Percentiles rank a stretch among this genome's conserved stretches.
Evolutionary conservation across 2,329 filamentous ascomycete species (phyloP).

Genomic region (Zasmidium cellare): DNA sequence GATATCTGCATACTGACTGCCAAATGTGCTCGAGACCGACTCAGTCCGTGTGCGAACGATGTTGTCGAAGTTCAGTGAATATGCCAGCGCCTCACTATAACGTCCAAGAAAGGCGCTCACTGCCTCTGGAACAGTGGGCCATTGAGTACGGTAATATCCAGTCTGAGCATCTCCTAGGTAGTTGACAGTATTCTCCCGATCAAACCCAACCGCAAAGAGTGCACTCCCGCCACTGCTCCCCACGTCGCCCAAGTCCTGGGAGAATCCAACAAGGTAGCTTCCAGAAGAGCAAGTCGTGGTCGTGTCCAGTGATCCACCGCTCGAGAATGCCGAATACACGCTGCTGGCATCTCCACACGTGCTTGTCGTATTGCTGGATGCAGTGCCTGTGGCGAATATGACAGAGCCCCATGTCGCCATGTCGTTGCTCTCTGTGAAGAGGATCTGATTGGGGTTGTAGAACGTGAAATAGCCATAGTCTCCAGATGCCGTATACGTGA

Average conservation of each 20-base stretch:
- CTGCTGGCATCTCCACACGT: constrained; percentile 13
- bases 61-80: constrained; percentile 21
- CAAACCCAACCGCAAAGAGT: constrained; percentile 27
- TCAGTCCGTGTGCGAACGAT: constrained; percentile 23
- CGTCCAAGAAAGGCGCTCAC: constrained; percentile 23
- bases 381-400: constrained; percentile 18
- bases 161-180: constrained; percentile 27
- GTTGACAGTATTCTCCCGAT: constrained; percentile 24
- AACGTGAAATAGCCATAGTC: constrained; percentile 22
- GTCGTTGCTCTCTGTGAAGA: constrained; percentile 25
- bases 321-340: constrained; percentile 18
- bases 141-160: constrained; percentile 26
- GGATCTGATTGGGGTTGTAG: constrained; percentile 24
- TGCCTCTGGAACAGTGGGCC: constrained; percentile 22
- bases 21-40: constrained; percentile 23
- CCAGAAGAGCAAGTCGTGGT: constrained; percentile 6
- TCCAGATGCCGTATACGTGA: constrained; percentile 22
- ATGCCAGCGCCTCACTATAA: constrained; percentile 16
- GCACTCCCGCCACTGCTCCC: constrained; percentile 8
- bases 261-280: constrained; percentile 21
- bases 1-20: constrained; percentile 30
- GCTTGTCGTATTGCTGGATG: constrained; percentile 1
- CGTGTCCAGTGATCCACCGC: constrained; percentile 10
- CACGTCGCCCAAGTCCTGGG: constrained; percentile 18
- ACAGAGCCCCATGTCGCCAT: constrained; percentile 28